Base-by-base conservation (phyloP, 1,139 yeast species). In the Hansenula anomala region DNA sequence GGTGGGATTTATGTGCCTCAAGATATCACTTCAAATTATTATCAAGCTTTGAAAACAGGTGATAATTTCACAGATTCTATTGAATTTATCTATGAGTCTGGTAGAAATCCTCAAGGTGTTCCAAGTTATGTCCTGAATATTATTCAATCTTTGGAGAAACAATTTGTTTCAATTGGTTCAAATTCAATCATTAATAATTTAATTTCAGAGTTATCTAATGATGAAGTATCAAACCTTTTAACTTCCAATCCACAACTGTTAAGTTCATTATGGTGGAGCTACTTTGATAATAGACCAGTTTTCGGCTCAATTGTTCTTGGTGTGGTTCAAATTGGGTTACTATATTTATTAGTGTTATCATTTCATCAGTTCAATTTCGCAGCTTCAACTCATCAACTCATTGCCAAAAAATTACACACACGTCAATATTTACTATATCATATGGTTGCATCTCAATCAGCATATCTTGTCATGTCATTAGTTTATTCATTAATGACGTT, bases 281-380 rank as follows among this genome's bases (percentile, higher is more conserved):
- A 47, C 34, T 44, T 45, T 11, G 84, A 79, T 55, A 55, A 61
- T 29, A 63, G 61, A 12, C 80, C 80, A 2, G 60, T 54, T 34
- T 56, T 59, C 0, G 62, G 69, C 40, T 61, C 74, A 1, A 73
- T 72, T 8, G 54, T 74, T 17, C 48, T 65, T n/a, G 86, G 83
- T 0, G 83, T 85, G 2, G 56, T 73, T 1, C 82, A 78, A 52
- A 73, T 82, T 43, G 90, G 90, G 14, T 67, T 80, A 40, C 75
- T 82, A 54, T 82, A 77, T 55, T 63, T 80, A 55, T 72, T 82
- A 43, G 80, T 83, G 52, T 59, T 81, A 38, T 75, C 88, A 5
- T 63, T 64, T 42, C 66, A 65, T 52, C 75, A 71, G 49, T 68
- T 73, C 39, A 69, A 72, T 57, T 72, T 77, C 61, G 74, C 75